These are phyloP conservation scores for Corinectria fuckeliana DNA, from an alignment of 2,329 filamentous ascomycete species.

Conservation along the genomic window DNA sequence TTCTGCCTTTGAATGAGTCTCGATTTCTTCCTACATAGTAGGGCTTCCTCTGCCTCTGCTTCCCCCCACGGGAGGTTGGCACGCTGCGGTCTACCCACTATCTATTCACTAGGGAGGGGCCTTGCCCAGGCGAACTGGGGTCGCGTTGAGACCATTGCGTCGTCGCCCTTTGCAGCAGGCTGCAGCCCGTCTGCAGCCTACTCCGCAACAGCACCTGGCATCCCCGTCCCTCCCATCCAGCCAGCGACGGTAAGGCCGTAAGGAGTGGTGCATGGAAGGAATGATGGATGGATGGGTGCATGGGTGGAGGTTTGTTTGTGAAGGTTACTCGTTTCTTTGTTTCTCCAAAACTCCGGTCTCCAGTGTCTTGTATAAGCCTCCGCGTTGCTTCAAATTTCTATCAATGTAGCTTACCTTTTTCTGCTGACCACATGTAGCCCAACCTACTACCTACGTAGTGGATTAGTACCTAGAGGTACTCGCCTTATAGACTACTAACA, in stretches of 20 bases:
- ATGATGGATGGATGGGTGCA: not conserved
- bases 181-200: constrained; percentile 20
- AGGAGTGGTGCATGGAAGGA: not conserved
- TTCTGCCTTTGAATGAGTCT: not conserved
- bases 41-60: not conserved
- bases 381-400: too few relatives aligned
- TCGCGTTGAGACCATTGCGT: constrained; percentile 30
- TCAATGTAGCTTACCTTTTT: not conserved
- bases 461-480: too few relatives aligned
- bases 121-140: constrained; percentile 37
- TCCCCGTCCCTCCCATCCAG: constrained; percentile 22
- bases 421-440: not conserved
- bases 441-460: not conserved
- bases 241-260: not conserved
- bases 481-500: too few relatives aligned
- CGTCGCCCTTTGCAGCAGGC: constrained; percentile 29
- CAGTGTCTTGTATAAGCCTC: too few relatives aligned
- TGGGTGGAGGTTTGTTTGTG: not conserved
- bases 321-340: not conserved
- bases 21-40: too few relatives aligned
- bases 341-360: not conserved
- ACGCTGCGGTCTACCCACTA: constrained; percentile 16
- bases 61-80: not conserved
- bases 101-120: constrained; percentile 29
- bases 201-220: constrained; percentile 25